Percentiles rank a stretch among this genome's conserved stretches.
Evolutionary conservation across 2,329 filamentous ascomycete genomes (phyloP).

Genomic region (Graphiopsis chlorocephala): DNA sequence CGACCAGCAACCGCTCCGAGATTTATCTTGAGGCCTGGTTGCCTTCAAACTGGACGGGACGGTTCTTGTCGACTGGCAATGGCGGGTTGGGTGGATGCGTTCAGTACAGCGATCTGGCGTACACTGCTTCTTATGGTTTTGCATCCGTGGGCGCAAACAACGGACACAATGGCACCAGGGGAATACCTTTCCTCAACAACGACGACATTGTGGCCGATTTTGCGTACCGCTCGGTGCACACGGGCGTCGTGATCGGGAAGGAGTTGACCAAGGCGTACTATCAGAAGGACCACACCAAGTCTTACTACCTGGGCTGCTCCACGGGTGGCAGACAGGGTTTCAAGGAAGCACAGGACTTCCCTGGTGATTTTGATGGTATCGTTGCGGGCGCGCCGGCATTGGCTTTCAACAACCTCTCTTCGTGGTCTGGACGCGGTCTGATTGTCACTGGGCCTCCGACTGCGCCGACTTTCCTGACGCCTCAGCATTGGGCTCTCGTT

Average conservation of each 20-base stretch:
- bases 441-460: constrained; percentile 37
- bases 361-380: constrained; percentile 48
- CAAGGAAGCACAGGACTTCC: constrained; percentile 44
- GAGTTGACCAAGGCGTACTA: constrained; percentile 37
- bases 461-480: constrained; percentile 39
- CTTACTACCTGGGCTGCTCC: constrained; percentile 48
- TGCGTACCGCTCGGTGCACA: constrained; percentile 37
- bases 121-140: constrained; percentile 39
- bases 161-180: constrained; percentile 45
- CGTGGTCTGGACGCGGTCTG: constrained; percentile 43
- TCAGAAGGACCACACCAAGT: constrained; percentile 39
- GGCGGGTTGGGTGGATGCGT: constrained; percentile 42
- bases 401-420: constrained; percentile 41
- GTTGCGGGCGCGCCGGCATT: constrained; percentile 45
- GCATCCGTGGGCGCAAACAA: constrained; percentile 42
- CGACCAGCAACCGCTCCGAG: constrained; percentile 40
- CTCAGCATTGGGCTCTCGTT: constrained; percentile 39
- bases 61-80: constrained; percentile 41
- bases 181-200: constrained; percentile 47
- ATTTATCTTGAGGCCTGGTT: constrained; percentile 48
- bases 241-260: constrained; percentile 33
- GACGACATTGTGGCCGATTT: constrained; percentile 49
- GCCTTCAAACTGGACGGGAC: constrained; percentile 40
- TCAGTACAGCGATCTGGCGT: constrained; percentile 39
- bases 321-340: constrained; percentile 47